Conservation (phyloP, 2,329 filamentous ascomycete species). For the Cladosporium cucumerinum region DNA sequence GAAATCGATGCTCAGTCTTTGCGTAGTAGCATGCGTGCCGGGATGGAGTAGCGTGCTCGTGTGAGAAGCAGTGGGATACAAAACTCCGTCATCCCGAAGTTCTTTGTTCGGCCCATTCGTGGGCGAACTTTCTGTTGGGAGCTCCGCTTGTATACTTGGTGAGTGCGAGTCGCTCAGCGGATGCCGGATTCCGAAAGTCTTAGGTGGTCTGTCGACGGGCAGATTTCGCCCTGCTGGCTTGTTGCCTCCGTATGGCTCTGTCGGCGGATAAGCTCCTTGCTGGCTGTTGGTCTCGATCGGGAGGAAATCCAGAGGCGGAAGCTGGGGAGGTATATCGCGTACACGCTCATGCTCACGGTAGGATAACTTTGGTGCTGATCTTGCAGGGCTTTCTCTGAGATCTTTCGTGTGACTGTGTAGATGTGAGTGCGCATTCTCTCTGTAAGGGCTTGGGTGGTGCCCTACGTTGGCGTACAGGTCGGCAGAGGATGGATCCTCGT, state of each 20-base stretch:
- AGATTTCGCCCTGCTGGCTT: not conserved
- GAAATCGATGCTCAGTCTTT: conserved; percentile 6
- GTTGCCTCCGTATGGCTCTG: too few relatives aligned
- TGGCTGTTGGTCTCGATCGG: not conserved
- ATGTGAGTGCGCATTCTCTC: conserved; percentile 7
- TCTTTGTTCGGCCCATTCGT: not conserved
- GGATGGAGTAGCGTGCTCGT: not conserved
- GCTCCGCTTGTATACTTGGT: conserved; percentile 4
- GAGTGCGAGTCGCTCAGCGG: not conserved
- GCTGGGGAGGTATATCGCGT: not conserved
- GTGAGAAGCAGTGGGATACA: not conserved
- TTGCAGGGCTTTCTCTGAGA: not conserved
- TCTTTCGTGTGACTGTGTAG: conserved; percentile 1
- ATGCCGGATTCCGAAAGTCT: not conserved
- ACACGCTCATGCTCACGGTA: conserved; percentile 6
- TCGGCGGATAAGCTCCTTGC: not conserved
- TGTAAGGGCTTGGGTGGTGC: not conserved
- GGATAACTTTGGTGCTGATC: not conserved
- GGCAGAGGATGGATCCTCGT: not conserved
- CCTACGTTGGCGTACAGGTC: not conserved
- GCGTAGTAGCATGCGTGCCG: not conserved
- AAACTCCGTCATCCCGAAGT: not conserved
- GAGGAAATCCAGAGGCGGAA: not conserved
- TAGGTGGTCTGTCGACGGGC: not conserved
- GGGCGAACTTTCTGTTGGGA: not conserved